A percentile compares a stretch with the other conserved stretches of the same genome.
phyloP scores from a whole-genome alignment of 495 filamentous ascomycete species.

The Aspergillus leporis region DNA sequence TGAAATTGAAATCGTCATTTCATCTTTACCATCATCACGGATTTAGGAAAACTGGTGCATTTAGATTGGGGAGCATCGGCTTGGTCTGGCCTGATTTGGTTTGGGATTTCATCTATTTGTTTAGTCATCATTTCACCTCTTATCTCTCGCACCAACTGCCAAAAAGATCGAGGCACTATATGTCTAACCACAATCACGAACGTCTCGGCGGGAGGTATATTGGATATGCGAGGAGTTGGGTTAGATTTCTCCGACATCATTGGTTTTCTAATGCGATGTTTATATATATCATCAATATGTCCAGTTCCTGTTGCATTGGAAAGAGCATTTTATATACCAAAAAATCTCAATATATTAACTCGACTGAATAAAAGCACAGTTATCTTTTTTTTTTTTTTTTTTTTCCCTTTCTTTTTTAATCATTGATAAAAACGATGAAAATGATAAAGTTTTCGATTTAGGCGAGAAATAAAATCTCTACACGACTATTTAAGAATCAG shows the following conservation, averaged over 20 bases:
- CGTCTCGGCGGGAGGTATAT: not conserved
- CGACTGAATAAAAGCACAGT: too few relatives aligned
- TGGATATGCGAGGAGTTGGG: constrained; percentile 1
- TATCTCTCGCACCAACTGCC: not conserved
- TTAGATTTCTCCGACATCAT: not conserved
- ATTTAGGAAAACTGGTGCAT: not conserved
- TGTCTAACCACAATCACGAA: constrained; percentile 11
- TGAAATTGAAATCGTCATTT: not conserved
- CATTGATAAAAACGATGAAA: too few relatives aligned
- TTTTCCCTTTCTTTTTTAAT: too few relatives aligned
- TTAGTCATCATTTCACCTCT: not conserved
- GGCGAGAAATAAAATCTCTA: too few relatives aligned
- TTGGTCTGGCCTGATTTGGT: not conserved
- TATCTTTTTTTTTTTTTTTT: too few relatives aligned
- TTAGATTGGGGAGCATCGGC: not conserved
- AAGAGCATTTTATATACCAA: too few relatives aligned
- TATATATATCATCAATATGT: not conserved
- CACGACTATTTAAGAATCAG: too few relatives aligned
- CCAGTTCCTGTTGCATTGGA: too few relatives aligned
- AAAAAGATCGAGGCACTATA: not conserved
- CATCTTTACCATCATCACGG: not conserved
- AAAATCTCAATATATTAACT: too few relatives aligned
- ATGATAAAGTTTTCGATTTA: too few relatives aligned
- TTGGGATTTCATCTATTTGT: not conserved
- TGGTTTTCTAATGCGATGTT: not conserved